Evolutionary conservation across 2,329 filamentous ascomycete species (phyloP).

Genomic region (Colletotrichum sp.): DNA sequence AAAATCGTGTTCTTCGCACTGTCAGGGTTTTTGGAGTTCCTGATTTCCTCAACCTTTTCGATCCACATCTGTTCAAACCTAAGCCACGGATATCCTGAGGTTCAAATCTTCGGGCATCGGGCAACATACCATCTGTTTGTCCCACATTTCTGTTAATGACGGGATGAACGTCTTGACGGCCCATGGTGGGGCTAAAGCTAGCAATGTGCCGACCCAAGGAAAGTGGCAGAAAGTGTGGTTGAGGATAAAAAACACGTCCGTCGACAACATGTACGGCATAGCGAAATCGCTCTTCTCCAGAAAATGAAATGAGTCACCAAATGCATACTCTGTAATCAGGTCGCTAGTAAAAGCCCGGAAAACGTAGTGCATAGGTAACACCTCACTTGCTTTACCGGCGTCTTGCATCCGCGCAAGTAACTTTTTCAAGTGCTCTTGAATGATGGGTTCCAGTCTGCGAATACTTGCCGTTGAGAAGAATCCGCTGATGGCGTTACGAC

Average conservation of each 20-base stretch:
- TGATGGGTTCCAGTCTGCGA: background rate
- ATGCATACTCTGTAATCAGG: background rate
- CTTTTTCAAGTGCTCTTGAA: background rate
- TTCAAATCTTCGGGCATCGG: background rate
- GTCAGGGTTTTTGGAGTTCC: background rate
- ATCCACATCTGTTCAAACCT: background rate
- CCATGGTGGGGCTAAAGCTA: background rate
- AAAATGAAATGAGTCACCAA: background rate
- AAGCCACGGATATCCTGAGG: background rate
- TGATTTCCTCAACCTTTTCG: background rate
- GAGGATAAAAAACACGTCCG: background rate
- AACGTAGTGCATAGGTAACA: background rate
- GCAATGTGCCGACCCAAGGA: background rate
- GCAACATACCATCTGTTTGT: background rate
- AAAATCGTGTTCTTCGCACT: background rate
- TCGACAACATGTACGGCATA: background rate
- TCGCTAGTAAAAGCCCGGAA: background rate
- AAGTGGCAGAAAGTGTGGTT: background rate
- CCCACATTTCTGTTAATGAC: background rate
- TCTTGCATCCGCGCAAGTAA: background rate
- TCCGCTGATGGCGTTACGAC: conserved; percentile 47
- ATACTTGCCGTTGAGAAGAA: conserved; percentile 29
- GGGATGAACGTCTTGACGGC: background rate
- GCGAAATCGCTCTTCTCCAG: background rate
- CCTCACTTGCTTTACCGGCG: background rate